Evolutionary conservation across 2,329 filamentous ascomycete species (phyloP).

Genomic region (Dactylellina drechsleri): DNA sequence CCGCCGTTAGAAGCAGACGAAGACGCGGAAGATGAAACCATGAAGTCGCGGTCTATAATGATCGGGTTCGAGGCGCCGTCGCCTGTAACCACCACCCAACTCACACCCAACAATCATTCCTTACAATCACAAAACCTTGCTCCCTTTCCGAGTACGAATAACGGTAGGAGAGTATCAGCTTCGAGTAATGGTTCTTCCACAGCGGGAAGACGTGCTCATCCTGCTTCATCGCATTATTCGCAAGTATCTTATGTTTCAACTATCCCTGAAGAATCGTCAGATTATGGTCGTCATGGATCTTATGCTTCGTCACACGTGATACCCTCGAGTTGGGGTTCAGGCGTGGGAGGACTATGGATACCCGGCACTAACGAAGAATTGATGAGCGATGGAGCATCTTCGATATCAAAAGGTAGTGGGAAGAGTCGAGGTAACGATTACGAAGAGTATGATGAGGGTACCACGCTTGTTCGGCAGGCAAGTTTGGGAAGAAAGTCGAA

Average conservation of each 20-base stretch:
- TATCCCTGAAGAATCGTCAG: constrained; percentile 76
- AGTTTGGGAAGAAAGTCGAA: constrained; percentile 72
- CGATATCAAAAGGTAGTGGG: constrained; percentile 48
- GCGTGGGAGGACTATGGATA: constrained; percentile 62
- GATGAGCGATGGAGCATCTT: constrained; percentile 59
- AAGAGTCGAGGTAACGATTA: constrained; percentile 61
- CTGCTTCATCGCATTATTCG: constrained; percentile 65
- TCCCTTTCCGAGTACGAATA: constrained; percentile 56
- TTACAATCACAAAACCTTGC: constrained; percentile 58
- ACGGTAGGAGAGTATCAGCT: constrained; percentile 58
- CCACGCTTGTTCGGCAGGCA: constrained; percentile 68
- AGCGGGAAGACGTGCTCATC: constrained; percentile 59
- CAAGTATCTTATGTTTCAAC: constrained; percentile 75
- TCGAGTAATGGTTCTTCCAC: constrained; percentile 60
- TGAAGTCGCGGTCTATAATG: constrained; percentile 49
- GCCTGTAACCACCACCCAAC: constrained; percentile 18
- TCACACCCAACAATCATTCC: constrained; percentile 14
- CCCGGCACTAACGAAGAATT: constrained; percentile 63
- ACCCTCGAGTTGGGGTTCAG: constrained; percentile 73
- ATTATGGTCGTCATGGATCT: constrained; percentile 69
- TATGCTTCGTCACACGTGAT: constrained; percentile 78
- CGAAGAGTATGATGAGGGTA: constrained; percentile 58
- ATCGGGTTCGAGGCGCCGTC: constrained; percentile 47
- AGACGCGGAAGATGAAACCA: constrained; percentile 48
- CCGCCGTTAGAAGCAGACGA: constrained; percentile 51